These are phyloP conservation scores for Pseudoneurospora amorphoporcata DNA, from an alignment of 495 filamentous ascomycete species.

Conservation along the genomic window DNA sequence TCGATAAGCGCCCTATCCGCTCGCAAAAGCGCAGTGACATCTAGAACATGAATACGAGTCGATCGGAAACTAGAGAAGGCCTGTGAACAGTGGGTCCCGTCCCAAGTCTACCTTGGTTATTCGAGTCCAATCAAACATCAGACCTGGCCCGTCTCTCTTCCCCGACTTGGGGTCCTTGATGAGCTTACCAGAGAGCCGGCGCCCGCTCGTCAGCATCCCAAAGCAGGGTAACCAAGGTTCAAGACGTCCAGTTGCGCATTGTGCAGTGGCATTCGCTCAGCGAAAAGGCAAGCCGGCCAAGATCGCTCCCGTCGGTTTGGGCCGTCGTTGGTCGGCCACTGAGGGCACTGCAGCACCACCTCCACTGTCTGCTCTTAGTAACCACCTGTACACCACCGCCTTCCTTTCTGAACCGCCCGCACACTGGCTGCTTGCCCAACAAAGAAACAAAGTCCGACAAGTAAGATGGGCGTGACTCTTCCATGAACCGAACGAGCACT, in stretches of 20 bases:
- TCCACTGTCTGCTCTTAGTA: not conserved
- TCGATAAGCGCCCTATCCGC: not conserved
- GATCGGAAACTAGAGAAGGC: not conserved
- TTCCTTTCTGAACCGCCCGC: not conserved
- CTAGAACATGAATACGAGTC: not conserved
- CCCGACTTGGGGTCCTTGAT: not conserved
- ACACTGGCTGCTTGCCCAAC: not conserved
- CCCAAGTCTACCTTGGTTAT: not conserved
- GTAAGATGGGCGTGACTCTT: not conserved
- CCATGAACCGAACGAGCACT: not conserved
- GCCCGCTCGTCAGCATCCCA: not conserved
- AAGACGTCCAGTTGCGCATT: not conserved
- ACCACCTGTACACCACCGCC: not conserved
- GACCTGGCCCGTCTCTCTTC: not conserved
- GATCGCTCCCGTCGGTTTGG: not conserved
- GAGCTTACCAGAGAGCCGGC: not conserved
- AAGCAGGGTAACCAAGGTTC: not conserved
- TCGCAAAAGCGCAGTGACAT: not conserved
- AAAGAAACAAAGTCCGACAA: not conserved
- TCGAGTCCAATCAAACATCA: not conserved
- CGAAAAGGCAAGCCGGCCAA: not conserved
- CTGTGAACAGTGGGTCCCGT: not conserved
- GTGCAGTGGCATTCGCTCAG: not conserved
- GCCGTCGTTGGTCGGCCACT: not conserved
- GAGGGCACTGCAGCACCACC: not conserved